These are phyloP conservation scores for Emergomyces africanus DNA, from an alignment of 2,329 filamentous ascomycete species.

Conservation along the genomic window DNA sequence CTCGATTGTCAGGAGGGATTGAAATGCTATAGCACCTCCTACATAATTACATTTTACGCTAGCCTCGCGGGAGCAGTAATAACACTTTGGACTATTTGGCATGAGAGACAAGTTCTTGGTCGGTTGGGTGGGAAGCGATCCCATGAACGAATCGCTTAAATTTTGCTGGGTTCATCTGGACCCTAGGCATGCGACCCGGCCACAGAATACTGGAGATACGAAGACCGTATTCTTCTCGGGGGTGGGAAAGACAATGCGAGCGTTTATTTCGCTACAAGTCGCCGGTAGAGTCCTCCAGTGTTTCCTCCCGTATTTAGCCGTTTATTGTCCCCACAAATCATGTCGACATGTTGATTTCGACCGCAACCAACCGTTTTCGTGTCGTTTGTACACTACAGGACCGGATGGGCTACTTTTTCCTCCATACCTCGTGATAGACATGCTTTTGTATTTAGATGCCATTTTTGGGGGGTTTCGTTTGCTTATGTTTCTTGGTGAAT, in stretches of 20 bases:
- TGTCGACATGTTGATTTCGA: not conserved
- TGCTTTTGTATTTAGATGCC: not conserved
- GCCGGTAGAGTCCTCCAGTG: not conserved
- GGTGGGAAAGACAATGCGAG: not conserved
- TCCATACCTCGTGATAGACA: not conserved
- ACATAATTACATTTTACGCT: conserved; percentile 61
- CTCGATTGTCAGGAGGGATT: conserved; percentile 65
- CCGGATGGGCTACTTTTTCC: not conserved
- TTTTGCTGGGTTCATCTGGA: not conserved
- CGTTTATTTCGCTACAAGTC: not conserved
- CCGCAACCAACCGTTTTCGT: not conserved
- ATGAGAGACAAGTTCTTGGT: conserved; percentile 23
- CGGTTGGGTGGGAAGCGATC: conserved; percentile 14
- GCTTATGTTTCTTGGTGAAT: not conserved
- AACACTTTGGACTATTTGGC: conserved; percentile 45
- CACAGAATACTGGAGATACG: not conserved
- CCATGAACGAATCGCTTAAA: conserved; percentile 5
- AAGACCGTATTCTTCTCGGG: not conserved
- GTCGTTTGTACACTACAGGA: not conserved
- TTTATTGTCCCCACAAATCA: not conserved
- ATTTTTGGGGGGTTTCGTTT: not conserved
- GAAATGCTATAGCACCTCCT: conserved; percentile 68
- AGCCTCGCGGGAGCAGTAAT: conserved; percentile 57
- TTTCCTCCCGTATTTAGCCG: not conserved
- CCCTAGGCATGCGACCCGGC: not conserved